Evolutionary conservation across 2,329 filamentous ascomycete genomes (phyloP).

Genomic region (Talaromyces sp.): DNA sequence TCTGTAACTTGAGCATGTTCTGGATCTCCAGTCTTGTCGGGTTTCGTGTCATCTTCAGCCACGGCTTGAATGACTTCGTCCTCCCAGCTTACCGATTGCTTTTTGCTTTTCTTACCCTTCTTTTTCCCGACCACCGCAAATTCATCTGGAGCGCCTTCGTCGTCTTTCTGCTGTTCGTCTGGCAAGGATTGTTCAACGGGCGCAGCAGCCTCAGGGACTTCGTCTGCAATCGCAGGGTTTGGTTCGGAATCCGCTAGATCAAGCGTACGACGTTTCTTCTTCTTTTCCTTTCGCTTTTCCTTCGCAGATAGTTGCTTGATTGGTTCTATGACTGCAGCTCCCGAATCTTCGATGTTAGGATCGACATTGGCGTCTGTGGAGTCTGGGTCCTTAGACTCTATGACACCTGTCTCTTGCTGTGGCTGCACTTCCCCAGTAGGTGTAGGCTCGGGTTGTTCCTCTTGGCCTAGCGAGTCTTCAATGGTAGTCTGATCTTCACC

Average conservation of each 20-base stretch:
- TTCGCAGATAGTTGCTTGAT: constrained; percentile 11
- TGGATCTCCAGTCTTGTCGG: not conserved
- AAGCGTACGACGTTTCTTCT: constrained; percentile 25
- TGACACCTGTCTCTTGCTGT: not conserved
- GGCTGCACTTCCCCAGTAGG: not conserved
- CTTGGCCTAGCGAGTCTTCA: not conserved
- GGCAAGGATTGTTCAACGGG: constrained; percentile 5
- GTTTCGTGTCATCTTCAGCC: constrained; percentile 16
- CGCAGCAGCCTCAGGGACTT: not conserved
- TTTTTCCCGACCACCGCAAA: constrained; percentile 35
- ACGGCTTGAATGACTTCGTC: constrained; percentile 16
- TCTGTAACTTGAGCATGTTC: not conserved
- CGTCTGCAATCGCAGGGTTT: constrained; percentile 14
- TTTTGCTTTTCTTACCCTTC: constrained; percentile 47
- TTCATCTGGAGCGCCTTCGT: not conserved
- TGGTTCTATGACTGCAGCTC: not conserved
- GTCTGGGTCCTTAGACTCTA: not conserved
- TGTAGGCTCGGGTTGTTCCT: not conserved
- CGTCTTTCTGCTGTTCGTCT: constrained; percentile 18
- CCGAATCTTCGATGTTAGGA: not conserved
- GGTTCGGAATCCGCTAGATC: constrained; percentile 21
- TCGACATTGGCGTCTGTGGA: not conserved
- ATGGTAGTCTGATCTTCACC: not conserved
- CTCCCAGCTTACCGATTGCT: constrained; percentile 29
- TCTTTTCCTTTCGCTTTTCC: constrained; percentile 17